These are phyloP conservation scores for Populus tremula DNA, from an alignment of 345 rosid species.

Conservation along the genomic window DNA sequence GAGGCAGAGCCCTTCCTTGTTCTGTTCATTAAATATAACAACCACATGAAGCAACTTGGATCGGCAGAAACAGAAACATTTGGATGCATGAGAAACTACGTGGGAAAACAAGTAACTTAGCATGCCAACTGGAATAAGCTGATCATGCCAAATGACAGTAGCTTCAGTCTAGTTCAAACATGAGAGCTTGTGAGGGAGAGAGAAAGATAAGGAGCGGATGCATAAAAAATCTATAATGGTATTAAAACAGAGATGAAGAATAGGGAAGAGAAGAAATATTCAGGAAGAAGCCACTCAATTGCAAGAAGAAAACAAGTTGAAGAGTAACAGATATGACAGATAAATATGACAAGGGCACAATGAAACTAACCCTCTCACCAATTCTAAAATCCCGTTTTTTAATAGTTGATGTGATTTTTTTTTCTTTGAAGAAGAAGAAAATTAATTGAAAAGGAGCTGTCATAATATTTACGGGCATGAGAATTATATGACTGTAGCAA, in stretches of 20 bases:
- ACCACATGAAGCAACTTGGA: slow-evolving; percentile 4
- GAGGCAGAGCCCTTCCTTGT: slow-evolving; percentile 71
- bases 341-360: background rate
- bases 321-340: background rate
- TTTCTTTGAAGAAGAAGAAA: background rate
- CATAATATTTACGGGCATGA: background rate
- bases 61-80: background rate
- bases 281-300: background rate
- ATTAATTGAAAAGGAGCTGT: too few relatives aligned
- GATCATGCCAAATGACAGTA: background rate
- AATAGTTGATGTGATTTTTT: background rate
- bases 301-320: background rate
- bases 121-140: background rate
- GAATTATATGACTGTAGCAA: background rate
- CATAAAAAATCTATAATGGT: background rate
- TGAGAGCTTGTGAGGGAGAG: background rate
- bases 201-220: background rate
- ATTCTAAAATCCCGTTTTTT: background rate
- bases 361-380: background rate
- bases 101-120: background rate
- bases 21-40: slow-evolving; percentile 40
- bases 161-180: background rate
- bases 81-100: background rate
- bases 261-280: background rate
- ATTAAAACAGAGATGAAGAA: background rate